These are phyloP conservation scores for Penicillium tannophilum DNA, from an alignment of 495 filamentous ascomycete genomes.

Conservation along the genomic window DNA sequence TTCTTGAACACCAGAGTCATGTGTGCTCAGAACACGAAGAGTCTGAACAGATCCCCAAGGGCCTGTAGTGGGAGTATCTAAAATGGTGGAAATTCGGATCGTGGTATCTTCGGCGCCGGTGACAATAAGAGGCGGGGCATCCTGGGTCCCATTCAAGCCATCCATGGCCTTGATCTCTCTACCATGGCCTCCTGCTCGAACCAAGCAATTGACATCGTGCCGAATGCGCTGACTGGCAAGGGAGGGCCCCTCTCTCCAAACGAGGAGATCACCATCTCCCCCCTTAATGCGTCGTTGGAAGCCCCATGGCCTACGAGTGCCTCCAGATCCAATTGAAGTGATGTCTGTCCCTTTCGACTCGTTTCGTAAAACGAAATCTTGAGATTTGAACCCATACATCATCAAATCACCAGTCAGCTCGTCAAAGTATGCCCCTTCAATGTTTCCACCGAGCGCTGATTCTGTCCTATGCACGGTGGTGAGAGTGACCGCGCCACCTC, in stretches of 20 bases:
- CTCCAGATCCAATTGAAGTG: conserved; percentile 75
- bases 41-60: conserved; percentile 49
- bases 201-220: conserved; percentile 46
- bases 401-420: conserved; percentile 52
- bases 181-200: conserved; percentile 77
- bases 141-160: conserved; percentile 34
- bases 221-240: conserved; percentile 52
- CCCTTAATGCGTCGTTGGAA: conserved; percentile 40
- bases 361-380: conserved; percentile 78
- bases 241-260: conserved; percentile 53
- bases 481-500: conserved; percentile 25
- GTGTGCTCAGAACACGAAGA: conserved; percentile 66
- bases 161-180: conserved; percentile 82
- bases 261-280: conserved; percentile 39
- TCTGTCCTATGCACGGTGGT: conserved; percentile 52
- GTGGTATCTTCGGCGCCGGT: conserved; percentile 91
- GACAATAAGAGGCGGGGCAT: conserved; percentile 51
- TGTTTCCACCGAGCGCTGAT: conserved; percentile 65
- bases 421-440: conserved; percentile 68
- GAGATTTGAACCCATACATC: conserved; percentile 79
- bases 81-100: conserved; percentile 60
- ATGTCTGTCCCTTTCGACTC: conserved; percentile 66
- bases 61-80: conserved; percentile 15
- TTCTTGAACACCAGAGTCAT: conserved; percentile 82
- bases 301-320: conserved; percentile 73